Base-by-base conservation (phyloP, 371 early-diverging fungal species). In the Vairimorpha apis region DNA sequence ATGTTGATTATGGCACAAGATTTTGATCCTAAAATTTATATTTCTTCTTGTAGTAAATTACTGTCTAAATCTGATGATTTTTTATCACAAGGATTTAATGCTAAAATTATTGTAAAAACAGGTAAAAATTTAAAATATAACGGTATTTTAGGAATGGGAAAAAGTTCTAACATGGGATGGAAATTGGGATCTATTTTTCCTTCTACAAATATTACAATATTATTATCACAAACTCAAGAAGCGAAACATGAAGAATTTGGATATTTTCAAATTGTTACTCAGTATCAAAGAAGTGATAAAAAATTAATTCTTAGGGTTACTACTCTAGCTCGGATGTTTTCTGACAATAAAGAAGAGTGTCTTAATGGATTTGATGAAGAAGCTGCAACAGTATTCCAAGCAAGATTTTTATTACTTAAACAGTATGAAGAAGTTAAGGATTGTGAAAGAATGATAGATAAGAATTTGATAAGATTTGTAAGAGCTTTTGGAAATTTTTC, bases 371-470 rank as follows among this genome's bases (percentile, higher is more conserved):
- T 99, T 80, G 99, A 99, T 82, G 97, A 97, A 82, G 97, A 97
- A 83, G 95, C 98, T 0, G 91, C 97, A 0, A 92, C 93, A 2
- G 95, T 95, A 3, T 86, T 95, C 60, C 97, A 96, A 92, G 90
- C 97, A 1, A 90, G 97, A 81, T 93, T 95, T 72, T 93, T 94
- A 2, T 90, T 90, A 13, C 91, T 91, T 85, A 95, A 95, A 86
- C 93, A 95, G 74, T 87, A 91, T 67, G 97, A 97, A 78, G 95
- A 97, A 83, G 93, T 92, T 7, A 90, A 93, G 1, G 99, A 97
- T 83, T 95, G 97, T 8, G 84, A 97, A 74, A 86, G 95, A 67
- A 95, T 97, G 92, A 84, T 97, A 60, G 99, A 99, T 86, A 89
- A 98, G 76, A 94, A 92, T 90, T 84, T 99, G 53, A 96, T 99